These are phyloP conservation scores for Pseudozyma sp. DNA, from an alignment of 1,284 basidiomycete genomes.

Conservation along the genomic window DNA sequence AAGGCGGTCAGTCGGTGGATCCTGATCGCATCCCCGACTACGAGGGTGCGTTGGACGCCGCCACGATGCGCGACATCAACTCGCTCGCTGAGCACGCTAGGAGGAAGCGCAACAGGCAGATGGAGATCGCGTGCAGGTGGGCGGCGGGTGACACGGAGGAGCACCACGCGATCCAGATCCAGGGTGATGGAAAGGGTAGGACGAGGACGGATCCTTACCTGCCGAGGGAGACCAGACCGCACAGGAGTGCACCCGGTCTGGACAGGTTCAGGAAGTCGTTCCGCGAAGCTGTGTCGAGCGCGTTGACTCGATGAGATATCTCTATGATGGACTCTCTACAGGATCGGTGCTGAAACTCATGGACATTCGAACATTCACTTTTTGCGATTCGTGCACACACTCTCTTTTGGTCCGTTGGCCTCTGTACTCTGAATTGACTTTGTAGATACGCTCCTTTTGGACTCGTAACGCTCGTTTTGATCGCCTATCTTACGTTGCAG, in stretches of 20 bases:
- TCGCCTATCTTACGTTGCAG: too few relatives aligned
- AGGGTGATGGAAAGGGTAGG: constrained; percentile 57
- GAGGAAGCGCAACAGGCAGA: constrained; percentile 59
- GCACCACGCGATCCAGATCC: constrained; percentile 59
- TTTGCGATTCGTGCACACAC: too few relatives aligned
- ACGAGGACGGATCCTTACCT: constrained; percentile 59
- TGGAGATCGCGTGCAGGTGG: constrained; percentile 65
- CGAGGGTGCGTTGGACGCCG: constrained; percentile 35
- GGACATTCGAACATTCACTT: too few relatives aligned
- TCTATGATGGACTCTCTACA: constrained; percentile 1
- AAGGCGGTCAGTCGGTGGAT: constrained; percentile 37
- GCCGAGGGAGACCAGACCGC: constrained; percentile 53
- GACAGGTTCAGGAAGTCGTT: constrained; percentile 56
- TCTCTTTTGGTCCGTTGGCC: too few relatives aligned
- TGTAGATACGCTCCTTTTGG: too few relatives aligned
- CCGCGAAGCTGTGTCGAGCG: constrained; percentile 58
- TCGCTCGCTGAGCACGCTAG: constrained; percentile 52
- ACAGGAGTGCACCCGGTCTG: constrained; percentile 45
- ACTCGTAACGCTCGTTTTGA: too few relatives aligned
- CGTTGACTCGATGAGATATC: constrained; percentile 28
- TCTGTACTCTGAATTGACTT: too few relatives aligned
- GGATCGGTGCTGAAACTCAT: too few relatives aligned
- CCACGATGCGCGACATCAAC: constrained; percentile 55
- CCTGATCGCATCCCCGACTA: constrained; percentile 16
- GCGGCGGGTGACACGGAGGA: constrained; percentile 64